Base-by-base conservation (phyloP, 352 stramenopile genomes). In the Globisporangium recalcitrans region DNA sequence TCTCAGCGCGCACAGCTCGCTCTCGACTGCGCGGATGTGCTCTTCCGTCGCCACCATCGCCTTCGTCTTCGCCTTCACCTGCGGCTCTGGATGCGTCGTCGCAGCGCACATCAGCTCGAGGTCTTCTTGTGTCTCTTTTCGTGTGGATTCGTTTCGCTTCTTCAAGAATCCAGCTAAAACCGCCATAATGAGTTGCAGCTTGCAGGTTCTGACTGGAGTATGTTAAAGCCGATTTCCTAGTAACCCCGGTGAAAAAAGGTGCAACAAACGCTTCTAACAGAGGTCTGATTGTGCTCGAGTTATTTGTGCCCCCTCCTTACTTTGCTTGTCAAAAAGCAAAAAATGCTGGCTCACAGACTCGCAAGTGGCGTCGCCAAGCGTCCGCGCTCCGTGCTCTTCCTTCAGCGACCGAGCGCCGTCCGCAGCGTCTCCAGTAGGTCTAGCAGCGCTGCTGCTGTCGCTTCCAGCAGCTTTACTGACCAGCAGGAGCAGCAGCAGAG, bases 21-120 rank as follows among this genome's bases (percentile, higher is more conserved):
- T 57, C 59, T 64, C 59, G 36, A 64, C 49, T 29, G 27, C 49
- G 29, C 21, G 49, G 48, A 59, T 57, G 49, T 40, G 49, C 36
- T 38, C 19, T 40, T 27, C 49, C 1, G 21, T 53, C 40, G 52
- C 34, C 3, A 11, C 21, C 13, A 36, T 24, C 10, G 58, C 14
- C 29, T 9, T 24, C 31, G 48, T 19, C 34, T 38, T 63, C 29
- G n/a, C n/a, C n/a, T n/a, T n/a, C n/a, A n/a, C n/a, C n/a, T 29
- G 27, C n/a, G 13, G 3, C 22, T 31, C 26, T 60, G 42, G n/a
- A 11, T 2, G 42, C n/a, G 42, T 13, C 10, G 9, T 7, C 29
- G 49, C 22, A 26, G 48, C 24, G 5, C 4, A 19, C 47, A 52
- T 53, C 8, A n/a, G n/a, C n/a, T n/a, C n/a, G n/a, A n/a, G n/a